Percentiles rank a stretch among this genome's conserved stretches.
Evolutionary conservation across 202 grass and related monocot genomes (phyloP).

Genomic region (Eragrostis tef): DNA sequence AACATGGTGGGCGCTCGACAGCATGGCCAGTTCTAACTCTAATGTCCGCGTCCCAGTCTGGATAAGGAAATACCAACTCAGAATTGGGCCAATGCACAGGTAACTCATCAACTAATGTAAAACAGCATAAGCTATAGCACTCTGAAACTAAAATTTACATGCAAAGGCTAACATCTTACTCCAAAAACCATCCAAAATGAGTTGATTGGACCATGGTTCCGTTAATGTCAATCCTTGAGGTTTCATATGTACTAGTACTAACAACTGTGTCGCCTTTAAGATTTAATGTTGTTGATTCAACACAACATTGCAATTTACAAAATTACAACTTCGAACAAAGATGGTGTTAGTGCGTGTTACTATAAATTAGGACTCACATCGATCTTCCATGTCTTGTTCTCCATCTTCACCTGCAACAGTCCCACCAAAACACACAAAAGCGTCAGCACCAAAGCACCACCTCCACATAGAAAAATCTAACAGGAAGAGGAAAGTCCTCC

Average conservation of each 20-base stretch:
- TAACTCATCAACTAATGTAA: neutral
- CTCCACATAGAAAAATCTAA: neutral
- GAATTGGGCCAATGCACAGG: neutral
- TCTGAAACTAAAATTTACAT: neutral
- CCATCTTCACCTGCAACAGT: constrained; percentile 84
- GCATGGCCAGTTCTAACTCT: constrained; percentile 79
- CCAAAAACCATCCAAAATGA: neutral
- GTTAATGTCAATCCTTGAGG: neutral
- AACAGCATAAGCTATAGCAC: neutral
- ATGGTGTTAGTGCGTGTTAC: neutral
- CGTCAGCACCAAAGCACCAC: neutral
- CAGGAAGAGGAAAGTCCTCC: neutral
- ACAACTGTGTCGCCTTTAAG: neutral
- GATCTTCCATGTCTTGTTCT: constrained; percentile 97
- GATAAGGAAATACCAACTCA: constrained; percentile 28
- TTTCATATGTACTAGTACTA: neutral
- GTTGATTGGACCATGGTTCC: neutral
- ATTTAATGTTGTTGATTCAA: too few relatives aligned
- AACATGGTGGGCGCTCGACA: constrained; percentile 85
- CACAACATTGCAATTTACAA: neutral
- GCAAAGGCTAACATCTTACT: neutral
- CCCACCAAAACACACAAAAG: constrained; percentile 16
- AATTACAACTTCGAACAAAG: neutral
- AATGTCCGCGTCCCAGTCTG: constrained; percentile 86
- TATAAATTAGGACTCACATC: constrained; percentile 69